These are phyloP conservation scores for Nicotiana tomentosiformis DNA, from an alignment of 257 asterid genomes.

Conservation along the genomic window DNA sequence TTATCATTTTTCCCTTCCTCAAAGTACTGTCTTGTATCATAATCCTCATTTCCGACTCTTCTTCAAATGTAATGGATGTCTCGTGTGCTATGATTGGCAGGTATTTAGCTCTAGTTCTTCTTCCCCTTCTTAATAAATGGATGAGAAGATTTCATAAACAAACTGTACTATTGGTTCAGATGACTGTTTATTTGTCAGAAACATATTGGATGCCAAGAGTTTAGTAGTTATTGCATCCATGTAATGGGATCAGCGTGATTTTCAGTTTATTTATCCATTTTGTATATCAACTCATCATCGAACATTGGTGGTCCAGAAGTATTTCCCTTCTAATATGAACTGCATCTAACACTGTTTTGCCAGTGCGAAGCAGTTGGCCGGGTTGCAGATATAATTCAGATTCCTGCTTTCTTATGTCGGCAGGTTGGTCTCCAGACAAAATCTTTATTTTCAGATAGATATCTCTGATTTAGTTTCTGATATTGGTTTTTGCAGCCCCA, in stretches of 20 bases:
- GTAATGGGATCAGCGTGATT: background rate
- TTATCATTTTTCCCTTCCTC: background rate
- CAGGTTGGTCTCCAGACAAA: conserved; percentile 43
- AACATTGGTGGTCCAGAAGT: background rate
- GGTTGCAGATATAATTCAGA: conserved; percentile 94
- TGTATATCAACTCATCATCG: background rate
- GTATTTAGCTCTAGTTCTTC: background rate
- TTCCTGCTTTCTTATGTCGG: conserved; percentile 96
- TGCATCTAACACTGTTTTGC: conserved; percentile 8
- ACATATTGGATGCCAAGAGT: background rate
- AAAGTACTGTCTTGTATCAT: background rate
- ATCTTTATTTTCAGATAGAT: background rate
- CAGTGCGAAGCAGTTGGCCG: conserved; percentile 98
- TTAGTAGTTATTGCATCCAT: background rate
- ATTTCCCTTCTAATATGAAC: background rate
- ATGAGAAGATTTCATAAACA: background rate
- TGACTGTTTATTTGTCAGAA: background rate
- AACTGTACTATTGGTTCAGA: background rate
- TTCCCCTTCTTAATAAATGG: background rate
- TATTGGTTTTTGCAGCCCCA: background rate
- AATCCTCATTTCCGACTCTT: background rate
- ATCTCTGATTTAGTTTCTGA: no score
- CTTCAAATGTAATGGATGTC: background rate
- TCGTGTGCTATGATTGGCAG: background rate
- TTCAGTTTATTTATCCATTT: background rate